A percentile compares a stretch with the other conserved stretches of the same genome.
Conservation (phyloP, 2,329 filamentous ascomycete species). For the Stachybotrys elegans region DNA sequence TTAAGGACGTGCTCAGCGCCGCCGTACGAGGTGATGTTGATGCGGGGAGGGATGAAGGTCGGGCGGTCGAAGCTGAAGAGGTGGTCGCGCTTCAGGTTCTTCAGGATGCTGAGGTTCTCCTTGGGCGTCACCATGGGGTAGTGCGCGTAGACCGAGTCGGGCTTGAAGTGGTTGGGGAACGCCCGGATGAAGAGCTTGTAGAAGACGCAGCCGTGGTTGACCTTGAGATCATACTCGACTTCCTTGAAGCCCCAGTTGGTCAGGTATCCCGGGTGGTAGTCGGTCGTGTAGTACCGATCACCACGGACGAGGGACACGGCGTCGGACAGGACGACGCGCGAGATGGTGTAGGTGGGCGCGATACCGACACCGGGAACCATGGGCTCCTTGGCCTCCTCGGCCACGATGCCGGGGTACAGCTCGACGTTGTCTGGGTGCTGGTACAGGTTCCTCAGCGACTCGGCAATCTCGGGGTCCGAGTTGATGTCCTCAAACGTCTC, state of each 20-base stretch:
- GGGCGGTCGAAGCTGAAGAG: slow-evolving; percentile 68
- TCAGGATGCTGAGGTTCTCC: slow-evolving; percentile 69
- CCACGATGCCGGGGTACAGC: slow-evolving; percentile 72
- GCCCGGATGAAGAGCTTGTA: slow-evolving; percentile 79
- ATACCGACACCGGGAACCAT: slow-evolving; percentile 73
- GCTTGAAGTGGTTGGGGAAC: slow-evolving; percentile 74
- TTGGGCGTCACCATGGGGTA: slow-evolving; percentile 67
- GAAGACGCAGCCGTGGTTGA: slow-evolving; percentile 79
- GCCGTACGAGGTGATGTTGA: slow-evolving; percentile 56
- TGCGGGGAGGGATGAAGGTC: slow-evolving; percentile 37
- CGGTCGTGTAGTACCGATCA: slow-evolving; percentile 73
- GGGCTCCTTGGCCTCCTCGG: slow-evolving; percentile 69
- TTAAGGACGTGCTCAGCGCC: slow-evolving; percentile 58
- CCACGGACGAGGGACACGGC: slow-evolving; percentile 74
- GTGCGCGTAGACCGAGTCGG: slow-evolving; percentile 76
- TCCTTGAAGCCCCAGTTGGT: slow-evolving; percentile 84
- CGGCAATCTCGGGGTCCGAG: slow-evolving; percentile 64
- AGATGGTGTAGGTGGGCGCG: slow-evolving; percentile 70
- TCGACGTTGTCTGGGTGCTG: slow-evolving; percentile 77
- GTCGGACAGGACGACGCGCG: slow-evolving; percentile 70
- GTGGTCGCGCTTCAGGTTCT: slow-evolving; percentile 59
- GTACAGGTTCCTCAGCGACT: slow-evolving; percentile 62
- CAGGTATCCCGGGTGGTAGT: slow-evolving; percentile 67
- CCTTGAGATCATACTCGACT: slow-evolving; percentile 63
- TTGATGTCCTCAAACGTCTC: slow-evolving; percentile 81